Evolutionary conservation across 2,329 filamentous ascomycete genomes (phyloP), one percentile per base, ranked within the genome.

Genomic region (Dactylellina drechsleri): DNA sequence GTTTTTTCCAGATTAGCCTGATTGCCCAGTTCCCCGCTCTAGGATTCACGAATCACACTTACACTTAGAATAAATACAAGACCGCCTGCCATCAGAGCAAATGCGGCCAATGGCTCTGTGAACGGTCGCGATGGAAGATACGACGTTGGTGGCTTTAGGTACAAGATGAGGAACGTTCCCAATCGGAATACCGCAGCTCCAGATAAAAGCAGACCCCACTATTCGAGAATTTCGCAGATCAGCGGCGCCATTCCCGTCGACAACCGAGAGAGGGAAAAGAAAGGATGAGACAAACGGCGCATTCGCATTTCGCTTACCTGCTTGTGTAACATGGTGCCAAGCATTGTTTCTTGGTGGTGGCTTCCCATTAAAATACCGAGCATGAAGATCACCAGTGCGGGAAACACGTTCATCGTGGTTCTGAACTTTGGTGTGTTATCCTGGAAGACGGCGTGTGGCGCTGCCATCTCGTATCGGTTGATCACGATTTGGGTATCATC

Each of bases 341-440:
- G 86, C 90, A 92, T 92, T 73, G 89, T 91, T 28, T 85, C 82
- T 81, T 97, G 93, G 72, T 94, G 92, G 82, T 98, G 94, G 26
- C 91, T 92, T 80, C 91, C 91, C 94, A 98, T 98, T 91, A 97
- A 95, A 81, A 93, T 87, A 40, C 95, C 95, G 0, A 97, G 85
- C 0, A 97, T 85, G 70, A 97, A 85, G 78, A 98, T 94, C 57
- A 97, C 87, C 2, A 98, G 85, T 0, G 90, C 92, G 0, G 94
- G 95, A 78, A 98, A 87, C 0, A 93, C 71, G 18, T 75, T 75
- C 71, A 75, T 75, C 58, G 58, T 75, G 18, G 66, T 94, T 81
- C 98, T 97, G 81, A 76, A 77, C 31, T 66, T 76, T 23, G 72
- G 72, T 26, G 52, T 49, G 83, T 79, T 86, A 83, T 76, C 86